Conservation (phyloP, 345 rosid species). For the Syzygium aromaticum region DNA sequence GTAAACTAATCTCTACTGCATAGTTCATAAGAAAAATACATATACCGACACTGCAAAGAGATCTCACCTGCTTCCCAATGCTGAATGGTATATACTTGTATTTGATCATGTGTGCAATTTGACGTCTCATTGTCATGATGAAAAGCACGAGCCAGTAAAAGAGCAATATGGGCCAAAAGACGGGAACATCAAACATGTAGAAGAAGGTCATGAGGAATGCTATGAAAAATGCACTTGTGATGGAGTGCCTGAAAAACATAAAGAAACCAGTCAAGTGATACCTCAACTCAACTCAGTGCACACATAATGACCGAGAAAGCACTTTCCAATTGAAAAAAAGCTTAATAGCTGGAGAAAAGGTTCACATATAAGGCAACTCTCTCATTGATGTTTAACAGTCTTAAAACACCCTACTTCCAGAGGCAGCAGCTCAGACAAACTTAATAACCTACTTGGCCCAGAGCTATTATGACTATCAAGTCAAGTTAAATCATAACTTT, state of each 20-base stretch:
- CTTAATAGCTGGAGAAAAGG: neutral
- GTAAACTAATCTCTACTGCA: neutral
- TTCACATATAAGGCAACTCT: neutral
- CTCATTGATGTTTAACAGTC: neutral
- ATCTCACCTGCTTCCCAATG: conserved; percentile 68
- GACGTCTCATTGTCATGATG: conserved; percentile 71
- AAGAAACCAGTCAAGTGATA: neutral
- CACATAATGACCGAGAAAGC: neutral
- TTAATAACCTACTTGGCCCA: neutral
- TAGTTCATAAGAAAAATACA: neutral
- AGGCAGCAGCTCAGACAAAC: neutral
- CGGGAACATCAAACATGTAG: conserved; percentile 72
- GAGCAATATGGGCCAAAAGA: conserved; percentile 80
- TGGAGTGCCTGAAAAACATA: conserved; percentile 53
- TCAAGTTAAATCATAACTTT: neutral
- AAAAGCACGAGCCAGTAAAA: conserved; percentile 78
- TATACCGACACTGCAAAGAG: neutral
- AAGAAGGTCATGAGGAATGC: conserved; percentile 82
- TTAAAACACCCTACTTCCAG: neutral
- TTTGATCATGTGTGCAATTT: conserved; percentile 79
- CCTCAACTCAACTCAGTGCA: neutral
- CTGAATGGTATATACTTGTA: conserved; percentile 66
- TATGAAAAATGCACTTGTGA: conserved; percentile 66
- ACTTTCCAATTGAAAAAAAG: neutral
- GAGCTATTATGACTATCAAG: neutral